phyloP scores from a whole-genome alignment of 352 stramenopile species.

The Phytopythium boreale region DNA sequence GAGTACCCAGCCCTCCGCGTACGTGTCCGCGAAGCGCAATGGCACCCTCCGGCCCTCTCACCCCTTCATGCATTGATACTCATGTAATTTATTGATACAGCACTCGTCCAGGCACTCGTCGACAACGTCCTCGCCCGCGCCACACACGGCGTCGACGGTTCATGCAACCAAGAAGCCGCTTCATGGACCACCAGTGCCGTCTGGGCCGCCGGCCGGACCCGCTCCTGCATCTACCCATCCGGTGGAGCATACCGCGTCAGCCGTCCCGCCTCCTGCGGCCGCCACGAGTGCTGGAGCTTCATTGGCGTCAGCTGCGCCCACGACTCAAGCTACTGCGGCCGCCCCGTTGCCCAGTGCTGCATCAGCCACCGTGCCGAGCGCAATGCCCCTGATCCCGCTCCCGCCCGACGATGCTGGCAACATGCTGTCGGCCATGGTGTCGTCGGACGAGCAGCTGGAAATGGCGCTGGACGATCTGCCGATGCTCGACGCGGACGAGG shows the following conservation, averaged over 20 bases:
- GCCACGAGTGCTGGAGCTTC: neutral
- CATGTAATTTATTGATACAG: slow-evolving; percentile 10
- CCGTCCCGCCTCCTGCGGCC: neutral
- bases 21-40: slow-evolving; percentile 8
- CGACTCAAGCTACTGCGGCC: neutral
- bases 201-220: slow-evolving; percentile 5
- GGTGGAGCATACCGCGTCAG: neutral
- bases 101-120: slow-evolving; percentile 28
- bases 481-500: slow-evolving; percentile 70
- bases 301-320: neutral
- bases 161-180: slow-evolving; percentile 11
- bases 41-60: neutral
- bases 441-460: slow-evolving; percentile 71
- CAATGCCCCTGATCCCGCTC: slow-evolving; percentile 19
- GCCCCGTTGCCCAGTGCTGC: slow-evolving; percentile 11
- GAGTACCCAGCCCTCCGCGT: slow-evolving; percentile 55
- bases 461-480: slow-evolving; percentile 67
- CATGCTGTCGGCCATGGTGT: slow-evolving; percentile 30
- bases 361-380: neutral
- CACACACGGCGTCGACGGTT: slow-evolving; percentile 1
- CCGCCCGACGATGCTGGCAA: slow-evolving; percentile 5
- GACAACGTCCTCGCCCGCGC: slow-evolving; percentile 10
- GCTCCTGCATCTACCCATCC: neutral
- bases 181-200: slow-evolving; percentile 9
- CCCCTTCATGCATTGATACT: neutral